Percentiles rank a stretch among this genome's conserved stretches.
Conservation (phyloP, 2,329 filamentous ascomycete genomes). For the Alternaria postmessia region DNA sequence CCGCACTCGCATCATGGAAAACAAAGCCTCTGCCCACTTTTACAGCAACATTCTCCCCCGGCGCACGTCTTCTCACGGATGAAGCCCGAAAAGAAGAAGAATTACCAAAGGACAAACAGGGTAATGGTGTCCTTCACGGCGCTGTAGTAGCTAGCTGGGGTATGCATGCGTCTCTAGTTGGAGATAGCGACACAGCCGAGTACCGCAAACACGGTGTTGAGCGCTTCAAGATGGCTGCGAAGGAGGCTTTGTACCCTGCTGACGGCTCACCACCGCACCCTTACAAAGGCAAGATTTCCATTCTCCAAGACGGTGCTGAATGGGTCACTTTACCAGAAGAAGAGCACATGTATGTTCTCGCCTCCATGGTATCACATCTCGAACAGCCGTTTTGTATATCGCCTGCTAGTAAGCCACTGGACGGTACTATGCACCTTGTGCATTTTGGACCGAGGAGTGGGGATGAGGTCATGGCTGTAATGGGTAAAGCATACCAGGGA, state of each 20-base stretch:
- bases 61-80: conserved; percentile 53
- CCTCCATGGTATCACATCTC: conserved; percentile 79
- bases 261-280: conserved; percentile 62
- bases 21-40: conserved; percentile 54
- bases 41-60: conserved; percentile 55
- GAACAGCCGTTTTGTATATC: conserved; percentile 85
- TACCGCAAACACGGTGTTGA: conserved; percentile 79
- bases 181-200: conserved; percentile 84
- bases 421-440: conserved; percentile 74
- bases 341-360: conserved; percentile 78
- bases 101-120: conserved; percentile 34
- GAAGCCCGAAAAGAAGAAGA: conserved; percentile 55
- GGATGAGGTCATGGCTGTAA: conserved; percentile 76
- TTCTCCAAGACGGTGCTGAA: conserved; percentile 38
- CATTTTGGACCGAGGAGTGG: conserved; percentile 75
- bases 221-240: conserved; percentile 85
- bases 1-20: conserved; percentile 46
- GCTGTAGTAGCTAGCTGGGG: conserved; percentile 90
- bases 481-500: conserved; percentile 69
- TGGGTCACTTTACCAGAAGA: conserved; percentile 51
- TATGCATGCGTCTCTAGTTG: conserved; percentile 86
- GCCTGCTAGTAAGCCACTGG: conserved; percentile 73
- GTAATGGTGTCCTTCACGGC: conserved; percentile 62
- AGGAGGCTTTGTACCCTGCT: conserved; percentile 71
- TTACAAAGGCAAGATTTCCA: conserved; percentile 63